A percentile compares a stretch with the other conserved stretches of the same genome.
Conservation (phyloP, 1,284 basidiomycete genomes). For the Sphaerobolus stellatus region DNA sequence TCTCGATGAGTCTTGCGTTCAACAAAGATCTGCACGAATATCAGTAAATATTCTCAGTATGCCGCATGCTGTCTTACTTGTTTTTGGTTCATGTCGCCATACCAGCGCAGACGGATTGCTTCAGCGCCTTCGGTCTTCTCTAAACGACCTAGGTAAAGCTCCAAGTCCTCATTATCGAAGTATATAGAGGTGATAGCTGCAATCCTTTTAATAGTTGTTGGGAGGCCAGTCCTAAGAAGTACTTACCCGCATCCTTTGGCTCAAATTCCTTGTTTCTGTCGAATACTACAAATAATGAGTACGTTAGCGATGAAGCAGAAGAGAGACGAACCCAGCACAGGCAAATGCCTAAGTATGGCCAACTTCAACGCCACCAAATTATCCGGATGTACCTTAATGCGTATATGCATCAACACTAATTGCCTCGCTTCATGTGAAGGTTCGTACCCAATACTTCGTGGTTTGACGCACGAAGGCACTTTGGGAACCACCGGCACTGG, state of each 20-base stretch:
- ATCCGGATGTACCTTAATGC: conserved; percentile 75
- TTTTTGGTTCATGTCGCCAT: conserved; percentile 87
- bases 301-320: background rate
- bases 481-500: conserved; percentile 91
- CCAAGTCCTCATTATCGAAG: conserved; percentile 94
- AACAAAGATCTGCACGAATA: conserved; percentile 77
- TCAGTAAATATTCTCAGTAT: background rate
- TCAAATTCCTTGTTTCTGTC: conserved; percentile 95
- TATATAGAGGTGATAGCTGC: conserved; percentile 85
- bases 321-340: conserved; percentile 74
- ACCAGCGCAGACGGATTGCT: conserved; percentile 95
- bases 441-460: conserved; percentile 94
- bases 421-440: background rate
- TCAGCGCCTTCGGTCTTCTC: conserved; percentile 99
- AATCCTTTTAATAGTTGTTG: conserved; percentile 2
- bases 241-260: conserved; percentile 77
- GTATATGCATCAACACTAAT: background rate
- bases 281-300: conserved; percentile 64
- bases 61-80: conserved; percentile 48
- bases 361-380: conserved; percentile 96
- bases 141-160: conserved; percentile 95
- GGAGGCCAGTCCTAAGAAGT: background rate
- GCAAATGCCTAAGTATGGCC: conserved; percentile 90
- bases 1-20: conserved; percentile 99
- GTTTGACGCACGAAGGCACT: conserved; percentile 97